These are phyloP conservation scores for Neurospora hispaniola DNA, from an alignment of 495 filamentous ascomycete species.

Conservation along the genomic window DNA sequence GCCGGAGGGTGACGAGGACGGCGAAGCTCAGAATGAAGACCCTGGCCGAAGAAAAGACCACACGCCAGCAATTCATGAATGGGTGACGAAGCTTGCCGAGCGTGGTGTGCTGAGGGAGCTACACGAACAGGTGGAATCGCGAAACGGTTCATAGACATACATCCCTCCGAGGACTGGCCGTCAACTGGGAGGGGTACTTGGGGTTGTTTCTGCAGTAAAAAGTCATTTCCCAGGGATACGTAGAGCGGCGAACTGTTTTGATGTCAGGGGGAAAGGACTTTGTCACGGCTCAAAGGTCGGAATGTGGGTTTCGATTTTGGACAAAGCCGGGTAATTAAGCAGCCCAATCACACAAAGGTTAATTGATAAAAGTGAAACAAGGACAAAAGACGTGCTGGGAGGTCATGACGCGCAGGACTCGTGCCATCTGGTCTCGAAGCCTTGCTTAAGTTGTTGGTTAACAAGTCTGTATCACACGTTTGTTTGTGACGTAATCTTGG, in stretches of 20 bases:
- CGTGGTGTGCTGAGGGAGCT: constrained; percentile 27
- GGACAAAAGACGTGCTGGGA: neutral
- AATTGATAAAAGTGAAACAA: neutral
- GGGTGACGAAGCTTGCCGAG: constrained; percentile 31
- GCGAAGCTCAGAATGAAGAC: constrained; percentile 16
- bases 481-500: neutral
- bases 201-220: neutral
- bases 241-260: neutral
- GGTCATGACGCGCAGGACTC: neutral
- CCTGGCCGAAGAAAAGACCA: constrained; percentile 29
- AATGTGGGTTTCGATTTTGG: neutral
- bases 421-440: neutral
- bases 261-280: neutral
- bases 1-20: neutral
- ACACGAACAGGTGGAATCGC: constrained; percentile 12
- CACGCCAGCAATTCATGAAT: constrained; percentile 32
- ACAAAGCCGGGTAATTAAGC: neutral
- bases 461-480: neutral
- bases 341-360: neutral
- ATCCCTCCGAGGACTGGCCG: neutral
- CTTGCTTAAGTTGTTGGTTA: neutral
- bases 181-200: neutral
- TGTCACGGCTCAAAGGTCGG: neutral
- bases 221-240: neutral
- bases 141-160: neutral